phyloP scores from a whole-genome alignment of 1,139 yeast genomes.

The Yamadazyma sp. region DNA sequence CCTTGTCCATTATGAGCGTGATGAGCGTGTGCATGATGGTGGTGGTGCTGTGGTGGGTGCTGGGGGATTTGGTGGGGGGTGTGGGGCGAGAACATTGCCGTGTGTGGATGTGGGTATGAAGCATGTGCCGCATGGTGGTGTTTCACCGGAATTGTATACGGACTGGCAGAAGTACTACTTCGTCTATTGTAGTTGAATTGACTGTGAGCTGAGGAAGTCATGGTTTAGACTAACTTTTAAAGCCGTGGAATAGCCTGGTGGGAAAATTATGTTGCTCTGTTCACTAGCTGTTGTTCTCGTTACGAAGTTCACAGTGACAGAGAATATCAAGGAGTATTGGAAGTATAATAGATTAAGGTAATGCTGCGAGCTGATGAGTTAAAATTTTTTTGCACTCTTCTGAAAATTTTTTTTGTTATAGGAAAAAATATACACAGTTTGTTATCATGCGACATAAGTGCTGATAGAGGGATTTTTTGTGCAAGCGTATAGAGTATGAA shows the following conservation, averaged over 20 bases:
- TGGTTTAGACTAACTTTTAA: slow-evolving; percentile 6
- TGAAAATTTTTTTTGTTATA: neutral
- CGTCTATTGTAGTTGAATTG: slow-evolving; percentile 36
- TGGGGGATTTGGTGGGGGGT: slow-evolving; percentile 8
- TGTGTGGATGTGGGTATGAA: slow-evolving; percentile 9
- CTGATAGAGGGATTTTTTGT: neutral
- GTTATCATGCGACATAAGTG: neutral
- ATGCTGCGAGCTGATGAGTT: slow-evolving; percentile 1
- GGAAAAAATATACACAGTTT: neutral
- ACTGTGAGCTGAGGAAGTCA: slow-evolving; percentile 26
- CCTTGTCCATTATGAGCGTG: slow-evolving; percentile 8
- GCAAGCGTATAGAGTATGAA: too few species aligned
- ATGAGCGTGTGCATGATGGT: slow-evolving; percentile 10
- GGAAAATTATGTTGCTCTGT: neutral
- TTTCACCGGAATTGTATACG: slow-evolving; percentile 37
- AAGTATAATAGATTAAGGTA: neutral
- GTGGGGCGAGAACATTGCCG: too few species aligned
- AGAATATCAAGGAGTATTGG: too few species aligned
- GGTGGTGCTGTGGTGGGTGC: slow-evolving; percentile 7
- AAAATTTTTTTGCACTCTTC: slow-evolving; percentile 1
- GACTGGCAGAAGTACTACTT: slow-evolving; percentile 28
- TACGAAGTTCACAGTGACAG: too few species aligned
- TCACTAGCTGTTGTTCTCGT: too few species aligned
- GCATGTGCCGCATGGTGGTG: slow-evolving; percentile 14
- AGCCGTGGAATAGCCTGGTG: neutral